phyloP scores from a whole-genome alignment of 2,329 filamentous ascomycete genomes.

The Metarhizium humberi region DNA sequence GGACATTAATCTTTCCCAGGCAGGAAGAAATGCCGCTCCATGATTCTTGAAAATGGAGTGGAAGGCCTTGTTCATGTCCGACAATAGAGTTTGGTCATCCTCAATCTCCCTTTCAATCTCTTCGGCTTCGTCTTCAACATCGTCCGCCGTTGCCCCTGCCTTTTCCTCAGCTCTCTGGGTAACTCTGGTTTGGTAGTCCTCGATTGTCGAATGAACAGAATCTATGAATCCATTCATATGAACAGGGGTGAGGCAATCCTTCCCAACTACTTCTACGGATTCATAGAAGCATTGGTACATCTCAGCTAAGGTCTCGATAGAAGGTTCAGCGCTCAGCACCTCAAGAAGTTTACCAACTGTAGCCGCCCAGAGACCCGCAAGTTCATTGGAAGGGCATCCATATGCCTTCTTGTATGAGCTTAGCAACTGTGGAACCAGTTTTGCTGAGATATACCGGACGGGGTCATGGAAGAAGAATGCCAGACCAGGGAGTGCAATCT shows the following conservation, averaged over 20 bases:
- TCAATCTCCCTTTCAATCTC: conserved; percentile 87
- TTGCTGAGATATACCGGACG: conserved; percentile 87
- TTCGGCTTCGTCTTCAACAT: conserved; percentile 83
- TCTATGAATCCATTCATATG: conserved; percentile 87
- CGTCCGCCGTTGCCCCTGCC: conserved; percentile 62
- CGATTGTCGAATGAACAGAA: conserved; percentile 72
- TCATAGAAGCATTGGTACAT: conserved; percentile 99
- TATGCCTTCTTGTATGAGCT: conserved; percentile 92
- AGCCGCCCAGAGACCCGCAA: conserved; percentile 72
- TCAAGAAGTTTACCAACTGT: conserved; percentile 89
- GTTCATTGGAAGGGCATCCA: conserved; percentile 68
- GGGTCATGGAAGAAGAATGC: conserved; percentile 99
- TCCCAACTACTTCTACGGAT: conserved; percentile 87
- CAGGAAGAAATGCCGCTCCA: conserved; percentile 69
- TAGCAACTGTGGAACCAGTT: conserved; percentile 85
- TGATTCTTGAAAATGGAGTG: conserved; percentile 99
- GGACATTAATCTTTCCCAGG: conserved; percentile 77
- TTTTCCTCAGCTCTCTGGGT: conserved; percentile 75
- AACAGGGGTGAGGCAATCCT: conserved; percentile 64
- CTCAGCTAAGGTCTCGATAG: conserved; percentile 91
- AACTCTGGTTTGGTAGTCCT: conserved; percentile 88
- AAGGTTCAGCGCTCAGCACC: conserved; percentile 85
- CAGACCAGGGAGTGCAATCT: conserved; percentile 85
- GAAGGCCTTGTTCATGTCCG: conserved; percentile 99
- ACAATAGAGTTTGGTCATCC: conserved; percentile 91